Evolutionary conservation across 129 eudicot species (phyloP).

Genomic region (Silybum marianum): DNA sequence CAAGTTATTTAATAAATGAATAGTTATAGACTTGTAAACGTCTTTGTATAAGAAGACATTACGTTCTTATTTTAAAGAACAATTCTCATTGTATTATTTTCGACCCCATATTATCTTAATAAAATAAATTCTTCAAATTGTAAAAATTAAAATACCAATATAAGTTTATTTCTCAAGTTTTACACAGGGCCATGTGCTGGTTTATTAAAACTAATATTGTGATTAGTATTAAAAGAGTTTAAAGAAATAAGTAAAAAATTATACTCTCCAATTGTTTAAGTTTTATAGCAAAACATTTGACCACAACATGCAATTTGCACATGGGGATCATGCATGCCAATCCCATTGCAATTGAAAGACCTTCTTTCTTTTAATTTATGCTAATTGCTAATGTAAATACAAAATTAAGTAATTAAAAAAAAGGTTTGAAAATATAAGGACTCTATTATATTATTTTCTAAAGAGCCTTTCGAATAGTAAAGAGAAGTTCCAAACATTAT

Average conservation of each 20-base stretch:
- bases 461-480: too few species aligned
- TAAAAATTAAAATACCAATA: not conserved
- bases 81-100: not conserved
- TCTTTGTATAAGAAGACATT: not conserved
- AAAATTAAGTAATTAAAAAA: not conserved
- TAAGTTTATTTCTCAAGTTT: not conserved
- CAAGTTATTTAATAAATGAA: not conserved
- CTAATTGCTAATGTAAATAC: not conserved
- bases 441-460: too few species aligned
- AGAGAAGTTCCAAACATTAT: too few species aligned
- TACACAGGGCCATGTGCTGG: not conserved
- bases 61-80: too few species aligned
- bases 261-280: slow-evolving; percentile 16
- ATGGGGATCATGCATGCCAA: slow-evolving; percentile 46
- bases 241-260: not conserved
- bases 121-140: not conserved
- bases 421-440: not conserved
- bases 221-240: not conserved
- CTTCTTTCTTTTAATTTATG: not conserved
- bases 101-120: not conserved
- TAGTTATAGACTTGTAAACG: too few species aligned
- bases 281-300: slow-evolving; percentile 28
- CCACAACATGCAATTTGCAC: slow-evolving; percentile 43
- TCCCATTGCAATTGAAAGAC: not conserved
- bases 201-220: not conserved